A percentile compares a stretch with the other conserved stretches of the same genome.
Conservation (phyloP, 148 eudicot species). For the Persicaria maculosa region DNA sequence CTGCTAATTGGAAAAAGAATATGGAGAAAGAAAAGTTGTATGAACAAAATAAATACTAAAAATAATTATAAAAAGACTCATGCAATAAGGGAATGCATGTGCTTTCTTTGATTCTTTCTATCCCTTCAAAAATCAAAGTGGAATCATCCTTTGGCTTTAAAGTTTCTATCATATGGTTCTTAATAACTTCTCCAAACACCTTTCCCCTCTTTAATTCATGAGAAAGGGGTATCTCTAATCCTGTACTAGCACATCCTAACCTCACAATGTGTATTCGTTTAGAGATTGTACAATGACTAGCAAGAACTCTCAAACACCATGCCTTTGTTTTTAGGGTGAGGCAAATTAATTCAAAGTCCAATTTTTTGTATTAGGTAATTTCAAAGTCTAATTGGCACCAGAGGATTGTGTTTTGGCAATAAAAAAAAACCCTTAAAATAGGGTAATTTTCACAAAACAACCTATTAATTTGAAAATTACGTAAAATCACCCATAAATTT, state of each 20-base stretch:
- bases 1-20: background rate
- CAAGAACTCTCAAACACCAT: background rate
- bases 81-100: background rate
- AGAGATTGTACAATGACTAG: background rate
- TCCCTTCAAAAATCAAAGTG: conserved; percentile 1
- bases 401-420: too few relatives aligned
- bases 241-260: background rate
- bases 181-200: background rate
- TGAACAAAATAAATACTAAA: too few relatives aligned
- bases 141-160: background rate
- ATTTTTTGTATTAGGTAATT: too few relatives aligned
- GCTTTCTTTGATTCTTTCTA: conserved; percentile 13
- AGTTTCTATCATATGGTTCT: background rate
- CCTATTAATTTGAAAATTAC: too few relatives aligned
- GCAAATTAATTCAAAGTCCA: too few relatives aligned
- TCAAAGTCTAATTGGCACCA: too few relatives aligned
- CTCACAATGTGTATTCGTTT: background rate
- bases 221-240: background rate
- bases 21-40: background rate
- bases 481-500: too few relatives aligned
- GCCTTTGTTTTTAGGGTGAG: background rate
- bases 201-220: background rate
- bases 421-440: too few relatives aligned
- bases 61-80: background rate
- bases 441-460: too few relatives aligned